Evolutionary conservation across 495 filamentous ascomycete genomes (phyloP).

Genomic region (Cairneyella variabilis): DNA sequence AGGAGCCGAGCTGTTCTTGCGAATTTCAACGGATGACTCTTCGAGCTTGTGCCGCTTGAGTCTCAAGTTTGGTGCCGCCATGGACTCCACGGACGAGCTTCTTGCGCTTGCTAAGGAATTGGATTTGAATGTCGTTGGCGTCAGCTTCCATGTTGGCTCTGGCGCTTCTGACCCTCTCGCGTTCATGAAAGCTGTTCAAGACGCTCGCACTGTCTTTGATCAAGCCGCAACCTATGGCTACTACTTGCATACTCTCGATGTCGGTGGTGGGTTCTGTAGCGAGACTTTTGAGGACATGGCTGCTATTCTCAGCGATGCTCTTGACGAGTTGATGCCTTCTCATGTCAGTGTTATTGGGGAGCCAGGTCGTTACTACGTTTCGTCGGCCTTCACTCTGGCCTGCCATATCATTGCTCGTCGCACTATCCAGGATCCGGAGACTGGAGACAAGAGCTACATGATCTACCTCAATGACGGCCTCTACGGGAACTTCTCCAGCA

Average conservation of each 20-base stretch:
- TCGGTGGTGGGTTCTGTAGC: constrained; percentile 86
- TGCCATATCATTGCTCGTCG: constrained; percentile 95
- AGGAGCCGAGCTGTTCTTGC: constrained; percentile 83
- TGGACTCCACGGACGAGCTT: constrained; percentile 74
- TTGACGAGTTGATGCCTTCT: constrained; percentile 84
- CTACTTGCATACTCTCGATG: constrained; percentile 81
- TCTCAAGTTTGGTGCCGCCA: constrained; percentile 91
- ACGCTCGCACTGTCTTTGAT: constrained; percentile 86
- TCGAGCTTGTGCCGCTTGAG: constrained; percentile 90
- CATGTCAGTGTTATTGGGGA: constrained; percentile 89
- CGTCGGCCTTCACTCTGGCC: constrained; percentile 87
- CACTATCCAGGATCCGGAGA: constrained; percentile 59
- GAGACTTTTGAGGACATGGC: constrained; percentile 93
- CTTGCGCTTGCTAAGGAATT: constrained; percentile 78
- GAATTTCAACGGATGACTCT: constrained; percentile 94
- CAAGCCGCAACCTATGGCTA: constrained; percentile 76
- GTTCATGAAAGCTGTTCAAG: constrained; percentile 84
- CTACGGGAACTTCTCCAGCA: constrained; percentile 97
- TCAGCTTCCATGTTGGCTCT: constrained; percentile 97
- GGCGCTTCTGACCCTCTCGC: constrained; percentile 86
- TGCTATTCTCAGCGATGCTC: constrained; percentile 66
- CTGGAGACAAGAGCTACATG: constrained; percentile 73
- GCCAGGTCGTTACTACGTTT: constrained; percentile 92
- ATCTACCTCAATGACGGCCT: constrained; percentile 94
- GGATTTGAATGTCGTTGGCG: constrained; percentile 92